phyloP scores from a whole-genome alignment of 441 rosid species.

The Populus tomentosa region DNA sequence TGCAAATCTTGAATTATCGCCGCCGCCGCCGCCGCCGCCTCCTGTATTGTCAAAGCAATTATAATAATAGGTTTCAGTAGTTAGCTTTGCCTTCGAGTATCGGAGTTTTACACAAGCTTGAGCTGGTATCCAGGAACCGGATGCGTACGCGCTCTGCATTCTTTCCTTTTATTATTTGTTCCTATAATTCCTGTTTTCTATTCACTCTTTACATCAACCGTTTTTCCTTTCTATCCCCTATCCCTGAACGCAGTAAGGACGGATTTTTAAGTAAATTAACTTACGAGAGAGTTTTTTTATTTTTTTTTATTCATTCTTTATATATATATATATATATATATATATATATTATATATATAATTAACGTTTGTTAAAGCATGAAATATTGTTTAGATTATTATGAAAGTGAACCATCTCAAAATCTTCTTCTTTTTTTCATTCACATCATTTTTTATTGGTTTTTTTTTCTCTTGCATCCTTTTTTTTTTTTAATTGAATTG shows the following conservation, averaged over 20 bases:
- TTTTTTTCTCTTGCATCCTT: no score
- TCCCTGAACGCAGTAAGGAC: background rate
- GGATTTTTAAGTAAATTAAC: background rate
- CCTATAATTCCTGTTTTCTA: background rate
- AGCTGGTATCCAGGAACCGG: constrained; percentile 10
- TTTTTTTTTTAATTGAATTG: no score
- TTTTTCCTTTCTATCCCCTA: background rate
- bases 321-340: no score
- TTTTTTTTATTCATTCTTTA: no score
- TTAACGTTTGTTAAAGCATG: no score
- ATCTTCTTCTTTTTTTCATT: no score
- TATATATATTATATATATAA: no score
- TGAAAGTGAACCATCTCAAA: no score
- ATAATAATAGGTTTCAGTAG: background rate
- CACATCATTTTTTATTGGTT: no score
- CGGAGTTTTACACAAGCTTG: constrained; percentile 15
- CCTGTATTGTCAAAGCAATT: background rate
- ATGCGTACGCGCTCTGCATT: constrained; percentile 30
- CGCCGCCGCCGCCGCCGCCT: constrained; percentile 10
- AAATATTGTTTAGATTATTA: no score
- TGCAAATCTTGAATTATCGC: no score
- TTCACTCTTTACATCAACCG: background rate
- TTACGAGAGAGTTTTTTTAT: background rate
- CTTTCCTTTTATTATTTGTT: background rate
- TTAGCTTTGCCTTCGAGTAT: constrained; percentile 16